Base-by-base conservation (phyloP, 148 eudicot species). In the Chenopodium quinoa region DNA sequence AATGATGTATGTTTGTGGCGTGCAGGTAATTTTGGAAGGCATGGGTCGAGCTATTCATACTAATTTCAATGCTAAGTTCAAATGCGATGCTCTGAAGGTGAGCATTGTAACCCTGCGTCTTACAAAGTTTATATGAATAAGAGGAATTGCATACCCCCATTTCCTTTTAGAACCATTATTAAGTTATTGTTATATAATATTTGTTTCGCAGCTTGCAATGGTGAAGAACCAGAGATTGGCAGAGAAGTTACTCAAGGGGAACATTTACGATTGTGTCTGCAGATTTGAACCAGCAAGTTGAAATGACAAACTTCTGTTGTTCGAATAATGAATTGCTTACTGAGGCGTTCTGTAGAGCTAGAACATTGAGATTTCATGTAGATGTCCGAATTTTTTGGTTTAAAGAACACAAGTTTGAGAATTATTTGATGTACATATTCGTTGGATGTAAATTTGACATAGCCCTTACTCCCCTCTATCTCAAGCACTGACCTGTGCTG, bases 171-270 rank as follows among this genome's bases (percentile, higher is more conserved):
- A 40, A 40, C 7, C 44, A 40, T 40, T 40, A 40, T 40, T 40
- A 40, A 40, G 44, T 40, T 40, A 40, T 0, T 40, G 1, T 40
- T 0, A 40, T 32, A 40, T 40, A 6, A 40, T 40, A 40, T 48
- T 34, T 78, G 52, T 19, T 66, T 78, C 81, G 88, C 93, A 96
- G 99, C 93, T 96, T 76, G 99, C 98, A 5, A 96, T 96, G 99
- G 98, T 96, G 91, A 96, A 96, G 90, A 96, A 96, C 85, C 99
- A 96, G 86, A 90, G 99, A 65, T 78, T 96, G 83, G 99, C 99
- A 2, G 97, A 91, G 83, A 96, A 96, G 84, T 87, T 96, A 84
- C 89, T 96, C 60, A 81, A 91, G 22, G 99, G 99, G 10, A 92
- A 89, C 73, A 92, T 96, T 81, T 96, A 96, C 47, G 95, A 96